Evolutionary conservation across 2,329 filamentous ascomycete species (phyloP), one percentile per base, ranked within the genome.

Genomic region (Cordyceps pruinosa): DNA sequence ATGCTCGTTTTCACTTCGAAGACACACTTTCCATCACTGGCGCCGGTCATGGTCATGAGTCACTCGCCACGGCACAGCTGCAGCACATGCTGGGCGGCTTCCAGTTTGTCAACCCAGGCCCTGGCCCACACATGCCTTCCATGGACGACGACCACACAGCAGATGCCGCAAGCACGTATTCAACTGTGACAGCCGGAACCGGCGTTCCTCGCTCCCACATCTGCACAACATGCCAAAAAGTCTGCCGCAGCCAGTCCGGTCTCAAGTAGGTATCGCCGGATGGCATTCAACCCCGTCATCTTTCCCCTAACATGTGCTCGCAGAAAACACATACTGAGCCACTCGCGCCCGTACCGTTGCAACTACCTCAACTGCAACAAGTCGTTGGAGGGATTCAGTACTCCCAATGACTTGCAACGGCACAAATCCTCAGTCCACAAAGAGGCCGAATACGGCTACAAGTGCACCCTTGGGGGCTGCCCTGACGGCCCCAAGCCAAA

Each of bases 381-480:
- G 8, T 28, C 49, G 13, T 46, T 17, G 5, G 76, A 82, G 60
- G 90, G 89, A 0, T 96, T 96, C 65, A 85, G 86, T 19, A 95
- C 90, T 0, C 70, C 75, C 19, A 96, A 95, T 67, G 92, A 96
- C 64, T 81, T 93, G 13, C 81, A 87, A n/a, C 79, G 92, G 53
- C 92, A 96, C 68, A 84, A 81, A 63, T 84, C 83, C 66, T 88
- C 85, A 59, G 84, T 88, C 6, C 91, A 96, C 67, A 64, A 85
- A 77, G 60, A 74, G 10, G 54, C 59, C 8, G 61, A 60, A 4
- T 58, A 62, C 21, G 64, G 61, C 2, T 62, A 62, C 37, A 49
- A 58, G 2, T 72, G 68, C 47, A 60, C 35, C 9, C 58, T 66
- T 44, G 66, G 58, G 0, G 46, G 58, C 17, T 70, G 69, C 46